Percentiles rank a stretch among this genome's conserved stretches.
phyloP scores from a whole-genome alignment of 2,329 filamentous ascomycete genomes.

The Sporothrix brunneoviolacea region DNA sequence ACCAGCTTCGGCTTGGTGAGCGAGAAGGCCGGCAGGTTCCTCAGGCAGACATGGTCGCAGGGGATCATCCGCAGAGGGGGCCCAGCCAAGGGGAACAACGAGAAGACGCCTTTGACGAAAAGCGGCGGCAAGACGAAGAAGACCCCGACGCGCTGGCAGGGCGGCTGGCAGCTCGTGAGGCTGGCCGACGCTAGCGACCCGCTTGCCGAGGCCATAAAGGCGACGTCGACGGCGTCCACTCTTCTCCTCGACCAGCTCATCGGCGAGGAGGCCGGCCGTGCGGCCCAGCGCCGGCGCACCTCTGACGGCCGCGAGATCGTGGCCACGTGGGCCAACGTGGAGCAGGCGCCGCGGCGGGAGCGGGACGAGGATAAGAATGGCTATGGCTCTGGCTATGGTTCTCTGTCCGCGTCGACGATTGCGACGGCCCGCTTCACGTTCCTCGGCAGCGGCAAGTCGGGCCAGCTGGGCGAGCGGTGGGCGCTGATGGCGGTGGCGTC shows the following conservation, averaged over 20 bases:
- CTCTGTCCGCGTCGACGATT: too few species aligned
- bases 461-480: constrained; percentile 35
- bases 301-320: constrained; percentile 10
- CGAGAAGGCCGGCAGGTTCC: background rate
- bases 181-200: background rate
- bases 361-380: background rate
- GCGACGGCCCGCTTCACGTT: constrained; percentile 31
- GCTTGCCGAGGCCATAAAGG: too few species aligned
- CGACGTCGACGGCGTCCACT: background rate
- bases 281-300: background rate
- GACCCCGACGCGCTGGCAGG: background rate
- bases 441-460: constrained; percentile 31
- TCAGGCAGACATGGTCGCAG: background rate
- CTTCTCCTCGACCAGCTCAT: constrained; percentile 2
- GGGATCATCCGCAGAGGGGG: too few species aligned
- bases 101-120: too few species aligned
- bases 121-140: background rate
- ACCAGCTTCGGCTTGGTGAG: too few species aligned
- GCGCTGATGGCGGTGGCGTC: constrained; percentile 35
- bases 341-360: too few species aligned
- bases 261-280: constrained; percentile 1
- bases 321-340: constrained; percentile 8
- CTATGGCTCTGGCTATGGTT: too few species aligned
- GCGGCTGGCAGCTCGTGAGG: constrained; percentile 13
- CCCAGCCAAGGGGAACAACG: too few species aligned